A percentile compares a stretch with the other conserved stretches of the same genome.
These are phyloP conservation scores for Microcyclospora tardicrescens DNA, from an alignment of 2,329 filamentous ascomycete species.

Conservation along the genomic window DNA sequence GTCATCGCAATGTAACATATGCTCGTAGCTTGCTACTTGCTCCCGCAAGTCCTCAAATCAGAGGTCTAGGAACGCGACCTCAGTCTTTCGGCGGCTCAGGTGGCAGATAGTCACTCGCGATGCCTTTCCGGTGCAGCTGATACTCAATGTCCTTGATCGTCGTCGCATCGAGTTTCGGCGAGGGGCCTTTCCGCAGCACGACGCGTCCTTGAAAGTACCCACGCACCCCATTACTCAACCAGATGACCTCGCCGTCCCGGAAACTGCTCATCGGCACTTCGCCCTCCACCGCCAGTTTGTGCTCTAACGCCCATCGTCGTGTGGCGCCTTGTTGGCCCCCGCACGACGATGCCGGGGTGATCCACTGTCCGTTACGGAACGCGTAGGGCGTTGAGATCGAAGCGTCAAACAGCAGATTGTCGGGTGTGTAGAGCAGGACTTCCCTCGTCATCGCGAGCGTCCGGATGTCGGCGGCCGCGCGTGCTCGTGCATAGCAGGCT, in stretches of 20 bases:
- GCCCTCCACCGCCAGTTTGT: slow-evolving; percentile 53
- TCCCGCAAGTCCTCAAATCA: too few species aligned
- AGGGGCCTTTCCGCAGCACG: background rate
- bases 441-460: slow-evolving; percentile 40
- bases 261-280: slow-evolving; percentile 48
- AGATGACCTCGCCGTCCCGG: slow-evolving; percentile 61
- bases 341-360: slow-evolving; percentile 55
- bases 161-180: too few species aligned
- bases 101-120: too few species aligned
- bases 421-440: slow-evolving; percentile 58
- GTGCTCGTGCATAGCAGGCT: slow-evolving; percentile 56
- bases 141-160: too few species aligned
- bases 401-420: slow-evolving; percentile 63
- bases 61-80: too few species aligned
- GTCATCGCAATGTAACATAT: too few species aligned
- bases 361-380: slow-evolving; percentile 58
- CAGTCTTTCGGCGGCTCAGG: too few species aligned
- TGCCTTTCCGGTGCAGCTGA: too few species aligned
- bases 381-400: slow-evolving; percentile 75
- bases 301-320: slow-evolving; percentile 67
- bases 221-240: slow-evolving; percentile 77
- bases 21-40: too few species aligned
- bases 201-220: slow-evolving; percentile 45
- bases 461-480: slow-evolving; percentile 45
- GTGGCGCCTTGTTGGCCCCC: slow-evolving; percentile 78